A percentile compares a stretch with the other conserved stretches of the same genome.
phyloP scores from a whole-genome alignment of 2,329 filamentous ascomycete genomes.

The Parascedosporium putredinis region DNA sequence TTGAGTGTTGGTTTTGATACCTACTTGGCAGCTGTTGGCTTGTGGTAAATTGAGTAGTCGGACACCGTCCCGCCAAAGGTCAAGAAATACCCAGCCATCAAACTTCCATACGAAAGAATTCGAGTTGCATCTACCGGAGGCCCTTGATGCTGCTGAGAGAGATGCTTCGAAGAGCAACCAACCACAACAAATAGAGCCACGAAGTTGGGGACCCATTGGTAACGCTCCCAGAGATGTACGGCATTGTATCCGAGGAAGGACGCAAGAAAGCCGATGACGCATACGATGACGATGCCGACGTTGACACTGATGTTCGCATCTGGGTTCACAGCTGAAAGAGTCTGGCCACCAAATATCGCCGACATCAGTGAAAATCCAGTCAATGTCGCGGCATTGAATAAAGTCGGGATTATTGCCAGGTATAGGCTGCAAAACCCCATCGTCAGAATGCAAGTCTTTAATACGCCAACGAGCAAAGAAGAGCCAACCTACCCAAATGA shows the following conservation, averaged over 20 bases:
- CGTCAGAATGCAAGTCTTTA: neutral
- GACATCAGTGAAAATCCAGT: constrained; percentile 48
- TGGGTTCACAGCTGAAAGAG: constrained; percentile 35
- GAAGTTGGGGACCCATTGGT: constrained; percentile 45
- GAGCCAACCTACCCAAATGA: constrained; percentile 42
- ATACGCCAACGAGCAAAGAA: neutral
- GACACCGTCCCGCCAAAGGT: constrained; percentile 44
- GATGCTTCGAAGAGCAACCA: constrained; percentile 40
- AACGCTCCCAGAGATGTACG: constrained; percentile 44
- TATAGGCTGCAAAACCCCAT: constrained; percentile 25
- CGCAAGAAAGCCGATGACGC: constrained; percentile 39
- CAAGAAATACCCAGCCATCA: constrained; percentile 42
- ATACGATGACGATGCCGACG: constrained; percentile 45
- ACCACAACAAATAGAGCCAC: constrained; percentile 39
- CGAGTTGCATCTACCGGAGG: constrained; percentile 25
- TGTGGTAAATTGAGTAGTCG: constrained; percentile 49
- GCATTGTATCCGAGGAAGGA: constrained; percentile 45
- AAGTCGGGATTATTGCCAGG: constrained; percentile 37
- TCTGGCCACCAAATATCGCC: constrained; percentile 45
- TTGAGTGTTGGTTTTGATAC: no score
- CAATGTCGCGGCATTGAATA: constrained; percentile 46
- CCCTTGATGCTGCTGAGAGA: constrained; percentile 33
- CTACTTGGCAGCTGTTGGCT: constrained; percentile 30
- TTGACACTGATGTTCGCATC: constrained; percentile 34
- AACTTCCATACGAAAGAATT: constrained; percentile 32